Conservation (phyloP, 495 filamentous ascomycete species). For the Podospora anserina region DNA sequence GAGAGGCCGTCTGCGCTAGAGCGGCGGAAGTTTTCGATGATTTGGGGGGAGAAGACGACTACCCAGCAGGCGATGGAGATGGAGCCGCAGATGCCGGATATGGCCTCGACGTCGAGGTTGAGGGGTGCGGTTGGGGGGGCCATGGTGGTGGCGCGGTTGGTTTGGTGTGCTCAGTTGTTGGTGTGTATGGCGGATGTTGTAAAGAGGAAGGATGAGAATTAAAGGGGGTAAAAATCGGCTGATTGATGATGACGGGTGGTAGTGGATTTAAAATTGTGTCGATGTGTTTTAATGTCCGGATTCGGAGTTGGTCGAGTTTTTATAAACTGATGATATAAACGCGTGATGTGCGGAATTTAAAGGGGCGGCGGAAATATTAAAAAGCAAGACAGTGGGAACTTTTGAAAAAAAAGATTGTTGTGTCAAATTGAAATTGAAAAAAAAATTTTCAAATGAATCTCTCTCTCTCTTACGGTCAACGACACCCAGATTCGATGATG, state of each 20-base stretch:
- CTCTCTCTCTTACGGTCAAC: not conserved
- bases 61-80: constrained; percentile 98
- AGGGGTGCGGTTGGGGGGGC: constrained; percentile 64
- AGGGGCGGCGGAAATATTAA: not conserved
- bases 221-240: not conserved
- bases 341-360: not conserved
- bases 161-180: not conserved
- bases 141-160: constrained; percentile 43
- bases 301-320: not conserved
- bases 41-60: constrained; percentile 95
- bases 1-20: constrained; percentile 85
- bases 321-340: not conserved
- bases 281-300: not conserved
- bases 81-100: constrained; percentile 87
- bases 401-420: not conserved
- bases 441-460: not conserved
- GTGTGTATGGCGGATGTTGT: not conserved
- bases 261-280: not conserved
- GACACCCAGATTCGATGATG: not conserved
- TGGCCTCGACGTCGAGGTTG: constrained; percentile 75
- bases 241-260: not conserved
- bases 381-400: not conserved
- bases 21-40: constrained; percentile 89
- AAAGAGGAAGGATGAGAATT: not conserved
- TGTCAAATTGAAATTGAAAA: not conserved